Conservation (phyloP, 345 rosid species). For the Fremontodendron californicum region DNA sequence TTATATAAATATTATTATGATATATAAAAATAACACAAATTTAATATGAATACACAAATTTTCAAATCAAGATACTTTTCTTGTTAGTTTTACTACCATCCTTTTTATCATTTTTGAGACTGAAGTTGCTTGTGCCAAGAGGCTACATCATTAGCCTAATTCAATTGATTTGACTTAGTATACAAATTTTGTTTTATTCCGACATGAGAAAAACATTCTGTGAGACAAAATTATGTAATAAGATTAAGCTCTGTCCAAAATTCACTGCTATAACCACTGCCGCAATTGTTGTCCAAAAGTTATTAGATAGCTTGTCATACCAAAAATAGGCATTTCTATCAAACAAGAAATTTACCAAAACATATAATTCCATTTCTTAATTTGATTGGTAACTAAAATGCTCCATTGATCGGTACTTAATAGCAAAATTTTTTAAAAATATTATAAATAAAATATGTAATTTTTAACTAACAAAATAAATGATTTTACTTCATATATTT, state of each 20-base stretch:
- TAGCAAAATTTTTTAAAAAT: too few relatives aligned
- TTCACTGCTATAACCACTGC: neutral
- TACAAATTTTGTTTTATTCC: neutral
- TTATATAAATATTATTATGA: too few relatives aligned
- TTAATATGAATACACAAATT: too few relatives aligned
- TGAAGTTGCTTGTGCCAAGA: constrained; percentile 5
- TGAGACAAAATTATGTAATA: neutral
- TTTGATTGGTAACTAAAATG: too few relatives aligned
- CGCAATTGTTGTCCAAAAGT: neutral
- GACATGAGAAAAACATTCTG: neutral
- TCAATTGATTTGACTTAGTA: neutral
- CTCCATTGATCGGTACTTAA: too few relatives aligned
- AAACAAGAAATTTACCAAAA: neutral
- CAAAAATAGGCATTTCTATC: neutral
- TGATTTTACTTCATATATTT: too few relatives aligned
- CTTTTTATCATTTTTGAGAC: neutral
- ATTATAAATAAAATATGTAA: too few relatives aligned
- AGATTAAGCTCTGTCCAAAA: neutral
- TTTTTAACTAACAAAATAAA: too few relatives aligned
- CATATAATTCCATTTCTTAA: too few relatives aligned
- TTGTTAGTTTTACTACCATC: constrained; percentile 6
- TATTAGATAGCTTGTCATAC: neutral
- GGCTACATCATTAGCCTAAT: neutral
- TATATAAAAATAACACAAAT: too few relatives aligned
- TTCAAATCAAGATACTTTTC: too few relatives aligned